phyloP scores from a whole-genome alignment of 495 filamentous ascomycete genomes.

The Astrothelium subdiscretum region DNA sequence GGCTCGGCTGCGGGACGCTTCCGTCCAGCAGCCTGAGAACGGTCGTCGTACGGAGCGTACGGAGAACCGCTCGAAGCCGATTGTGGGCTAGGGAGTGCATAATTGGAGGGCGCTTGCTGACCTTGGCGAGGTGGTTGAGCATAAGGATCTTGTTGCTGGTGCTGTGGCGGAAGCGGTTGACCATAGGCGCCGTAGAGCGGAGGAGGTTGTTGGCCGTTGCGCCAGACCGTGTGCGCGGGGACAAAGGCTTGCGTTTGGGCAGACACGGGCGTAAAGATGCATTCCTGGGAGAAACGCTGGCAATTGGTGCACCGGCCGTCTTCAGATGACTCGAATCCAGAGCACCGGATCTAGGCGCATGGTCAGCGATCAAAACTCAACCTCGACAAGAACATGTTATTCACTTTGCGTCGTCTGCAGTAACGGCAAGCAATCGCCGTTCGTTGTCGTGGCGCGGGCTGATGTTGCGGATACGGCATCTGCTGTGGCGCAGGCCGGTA shows the following conservation, averaged over 20 bases:
- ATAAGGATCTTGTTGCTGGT: slow-evolving; percentile 36
- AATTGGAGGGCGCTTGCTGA: slow-evolving; percentile 10
- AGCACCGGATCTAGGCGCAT: slow-evolving; percentile 60
- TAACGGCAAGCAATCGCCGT: slow-evolving; percentile 81
- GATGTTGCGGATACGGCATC: slow-evolving; percentile 23
- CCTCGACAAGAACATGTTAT: slow-evolving; percentile 5
- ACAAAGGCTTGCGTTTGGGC: slow-evolving; percentile 78
- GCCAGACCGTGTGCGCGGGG: slow-evolving; percentile 56
- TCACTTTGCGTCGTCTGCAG: slow-evolving; percentile 70
- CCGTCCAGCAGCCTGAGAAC: slow-evolving; percentile 17
- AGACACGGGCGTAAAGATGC: slow-evolving; percentile 75
- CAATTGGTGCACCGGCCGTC: slow-evolving; percentile 75
- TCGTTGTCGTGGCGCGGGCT: slow-evolving; percentile 62
- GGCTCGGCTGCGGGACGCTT: slow-evolving; percentile 28
- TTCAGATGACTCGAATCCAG: slow-evolving; percentile 64
- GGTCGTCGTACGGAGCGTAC: slow-evolving; percentile 20
- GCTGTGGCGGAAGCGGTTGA: slow-evolving; percentile 51
- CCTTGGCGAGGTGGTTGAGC: slow-evolving; percentile 10
- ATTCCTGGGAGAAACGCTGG: slow-evolving; percentile 70
- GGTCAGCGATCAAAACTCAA: slow-evolving; percentile 2
- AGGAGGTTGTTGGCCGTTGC: slow-evolving; percentile 23
- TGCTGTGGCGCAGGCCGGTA: slow-evolving; percentile 15
- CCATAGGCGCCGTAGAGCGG: slow-evolving; percentile 72
- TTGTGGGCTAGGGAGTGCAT: slow-evolving; percentile 23
- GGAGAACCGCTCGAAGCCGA: slow-evolving; percentile 11